Evolutionary conservation across 176 grass and related monocot species (phyloP).

Genomic region (Carex scoparia): DNA sequence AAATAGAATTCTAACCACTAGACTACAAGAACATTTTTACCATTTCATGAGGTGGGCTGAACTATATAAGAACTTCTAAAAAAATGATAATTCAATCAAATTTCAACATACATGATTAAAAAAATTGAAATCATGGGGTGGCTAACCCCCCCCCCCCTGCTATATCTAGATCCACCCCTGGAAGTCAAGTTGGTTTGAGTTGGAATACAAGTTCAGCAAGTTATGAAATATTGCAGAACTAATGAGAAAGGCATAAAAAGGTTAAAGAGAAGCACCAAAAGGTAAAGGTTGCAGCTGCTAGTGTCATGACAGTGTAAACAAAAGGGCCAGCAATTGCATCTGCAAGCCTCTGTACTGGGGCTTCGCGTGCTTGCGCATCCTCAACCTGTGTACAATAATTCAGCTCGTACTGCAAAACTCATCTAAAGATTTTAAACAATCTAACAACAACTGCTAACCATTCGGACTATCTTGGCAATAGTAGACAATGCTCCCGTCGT

Average conservation of each 20-base stretch:
- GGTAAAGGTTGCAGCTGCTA: constrained; percentile 77
- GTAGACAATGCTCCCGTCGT: constrained; percentile 83
- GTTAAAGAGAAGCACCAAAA: constrained; percentile 53
- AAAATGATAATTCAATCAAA: too few relatives aligned
- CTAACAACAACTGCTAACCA: constrained; percentile 38
- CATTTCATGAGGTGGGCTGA: too few relatives aligned
- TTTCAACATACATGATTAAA: too few relatives aligned
- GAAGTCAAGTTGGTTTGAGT: background rate
- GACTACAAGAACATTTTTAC: too few relatives aligned
- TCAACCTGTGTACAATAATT: constrained; percentile 55
- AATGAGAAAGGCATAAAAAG: constrained; percentile 25
- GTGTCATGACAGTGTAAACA: constrained; percentile 83
- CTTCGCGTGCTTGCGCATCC: constrained; percentile 86
- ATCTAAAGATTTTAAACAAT: constrained; percentile 5
- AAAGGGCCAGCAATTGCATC: constrained; percentile 97
- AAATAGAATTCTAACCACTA: too few relatives aligned
- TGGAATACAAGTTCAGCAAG: background rate
- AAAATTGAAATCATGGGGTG: too few relatives aligned
- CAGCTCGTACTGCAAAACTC: constrained; percentile 20
- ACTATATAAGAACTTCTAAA: too few relatives aligned
- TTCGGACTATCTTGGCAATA: constrained; percentile 94
- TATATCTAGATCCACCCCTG: too few relatives aligned
- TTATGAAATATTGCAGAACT: background rate
- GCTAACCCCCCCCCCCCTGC: too few relatives aligned
- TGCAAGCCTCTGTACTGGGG: constrained; percentile 89